These are phyloP conservation scores for Fusarium stilboides DNA, from an alignment of 2,329 filamentous ascomycete species.

Conservation along the genomic window DNA sequence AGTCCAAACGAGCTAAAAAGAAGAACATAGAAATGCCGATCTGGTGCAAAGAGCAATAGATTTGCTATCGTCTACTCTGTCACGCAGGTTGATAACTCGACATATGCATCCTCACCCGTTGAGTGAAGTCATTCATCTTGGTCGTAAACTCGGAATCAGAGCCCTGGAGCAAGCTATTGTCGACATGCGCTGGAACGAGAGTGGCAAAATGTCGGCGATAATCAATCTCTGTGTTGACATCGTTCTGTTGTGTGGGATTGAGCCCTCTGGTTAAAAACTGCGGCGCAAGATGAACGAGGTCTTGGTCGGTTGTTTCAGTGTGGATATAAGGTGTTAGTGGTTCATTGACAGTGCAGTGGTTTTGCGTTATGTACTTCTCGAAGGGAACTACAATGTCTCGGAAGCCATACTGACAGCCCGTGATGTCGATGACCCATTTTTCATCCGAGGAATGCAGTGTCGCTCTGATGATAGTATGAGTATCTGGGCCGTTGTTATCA, in stretches of 20 bases:
- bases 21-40: no score
- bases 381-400: conserved; percentile 27
- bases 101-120: conserved; percentile 17
- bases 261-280: background rate
- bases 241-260: conserved; percentile 2
- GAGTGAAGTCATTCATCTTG: conserved; percentile 14
- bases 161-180: conserved; percentile 21
- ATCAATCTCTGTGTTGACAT: conserved; percentile 13
- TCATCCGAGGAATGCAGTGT: conserved; percentile 4
- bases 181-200: conserved; percentile 7
- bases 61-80: background rate
- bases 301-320: conserved; percentile 27
- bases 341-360: background rate
- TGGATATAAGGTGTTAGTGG: conserved; percentile 6
- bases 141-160: conserved; percentile 17
- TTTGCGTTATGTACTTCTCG: conserved; percentile 21
- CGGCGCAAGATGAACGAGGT: conserved; percentile 7
- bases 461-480: conserved; percentile 18
- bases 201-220: conserved; percentile 29
- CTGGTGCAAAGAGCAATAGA: background rate
- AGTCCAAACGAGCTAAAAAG: no score
- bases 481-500: background rate
- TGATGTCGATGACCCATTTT: conserved; percentile 33
- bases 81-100: background rate
- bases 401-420: conserved; percentile 37